Base-by-base conservation (phyloP, 1,139 yeast species). In the Pichia sp. region DNA sequence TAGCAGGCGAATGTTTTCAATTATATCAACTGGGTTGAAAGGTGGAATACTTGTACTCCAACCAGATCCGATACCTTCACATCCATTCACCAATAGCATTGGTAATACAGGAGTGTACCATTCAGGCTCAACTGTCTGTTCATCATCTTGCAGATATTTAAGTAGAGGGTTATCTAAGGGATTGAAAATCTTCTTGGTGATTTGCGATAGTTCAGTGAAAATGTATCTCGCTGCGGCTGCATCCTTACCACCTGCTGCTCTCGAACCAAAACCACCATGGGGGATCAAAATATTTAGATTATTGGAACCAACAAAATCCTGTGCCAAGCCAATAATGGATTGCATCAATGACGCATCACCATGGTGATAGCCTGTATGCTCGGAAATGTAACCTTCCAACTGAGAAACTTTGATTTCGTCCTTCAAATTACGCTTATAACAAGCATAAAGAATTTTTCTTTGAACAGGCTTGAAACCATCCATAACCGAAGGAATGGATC, bases 21-120 rank as follows among this genome's bases (percentile, higher is more conserved):
- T 91, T 59, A 95, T 76, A 67, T 93, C 99, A 30, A 71, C 67
- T 0, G 99, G 99, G 67, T 93, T 91, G 71, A 81, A 93, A 47
- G 88, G 83, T 1, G 99, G 99, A 60, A 95, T 87, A 59, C 82
- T 84, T 1, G 99, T 91, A 59, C 97, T 89, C 98, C 99, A 95
- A 63, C 99, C 99, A 51, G 99, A 92, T 62, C 99, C 99, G 70
- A 95, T 95, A 73, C 99, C 99, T 72, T 95, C 99, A 9, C 95
- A 79, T 55, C 99, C 99, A 68, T 95, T 95, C 7, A 95, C 96
- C 59, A 95, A 76, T 36, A 93, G 69, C 91, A 91, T 89, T 4
- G 99, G 99, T 51, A 95, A 65, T 29, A 95, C 84, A 1, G 99
- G 99, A 41, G 89, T 75, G 69, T 91, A 95, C 93, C 96, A 90